Evolutionary conservation across 768 basidiomycete species (phyloP).

Genomic region (Trametes punicea): DNA sequence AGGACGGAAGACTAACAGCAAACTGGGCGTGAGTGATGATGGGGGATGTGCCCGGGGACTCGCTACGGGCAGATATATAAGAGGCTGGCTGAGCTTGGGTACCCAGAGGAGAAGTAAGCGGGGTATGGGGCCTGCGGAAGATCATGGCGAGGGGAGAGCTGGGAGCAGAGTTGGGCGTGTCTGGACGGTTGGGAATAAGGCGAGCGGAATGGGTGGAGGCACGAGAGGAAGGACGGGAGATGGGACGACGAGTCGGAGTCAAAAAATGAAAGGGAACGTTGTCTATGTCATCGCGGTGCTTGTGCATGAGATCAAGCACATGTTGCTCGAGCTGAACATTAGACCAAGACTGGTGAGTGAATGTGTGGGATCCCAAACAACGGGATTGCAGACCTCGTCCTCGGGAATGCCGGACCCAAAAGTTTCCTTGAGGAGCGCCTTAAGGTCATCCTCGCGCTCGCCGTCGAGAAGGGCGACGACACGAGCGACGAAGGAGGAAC

Average conservation of each 20-base stretch:
- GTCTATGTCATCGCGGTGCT: slow-evolving; percentile 81
- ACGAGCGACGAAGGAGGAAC: slow-evolving; percentile 58
- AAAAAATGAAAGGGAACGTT: slow-evolving; percentile 82
- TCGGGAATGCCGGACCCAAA: slow-evolving; percentile 56
- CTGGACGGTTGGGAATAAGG: slow-evolving; percentile 60
- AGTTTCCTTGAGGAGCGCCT: slow-evolving; percentile 63
- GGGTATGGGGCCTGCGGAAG: slow-evolving; percentile 78
- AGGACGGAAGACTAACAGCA: slow-evolving; percentile 79
- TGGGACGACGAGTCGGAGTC: slow-evolving; percentile 73
- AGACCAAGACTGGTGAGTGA: neutral
- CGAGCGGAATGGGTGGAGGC: slow-evolving; percentile 69
- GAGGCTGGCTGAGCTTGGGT: slow-evolving; percentile 45
- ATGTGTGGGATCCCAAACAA: neutral
- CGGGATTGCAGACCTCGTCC: slow-evolving; percentile 50
- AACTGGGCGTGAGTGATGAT: slow-evolving; percentile 64
- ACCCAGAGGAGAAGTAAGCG: slow-evolving; percentile 73
- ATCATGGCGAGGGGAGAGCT: slow-evolving; percentile 71
- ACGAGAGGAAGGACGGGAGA: slow-evolving; percentile 78
- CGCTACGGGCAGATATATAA: slow-evolving; percentile 53
- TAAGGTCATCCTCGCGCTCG: slow-evolving; percentile 87
- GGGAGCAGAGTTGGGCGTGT: slow-evolving; percentile 74
- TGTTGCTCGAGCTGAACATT: slow-evolving; percentile 71
- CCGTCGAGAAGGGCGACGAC: slow-evolving; percentile 71
- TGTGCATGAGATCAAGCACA: slow-evolving; percentile 94
- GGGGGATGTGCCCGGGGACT: slow-evolving; percentile 64